phyloP scores from a whole-genome alignment of 2,329 filamentous ascomycete species.

The Biscogniauxia marginata region DNA sequence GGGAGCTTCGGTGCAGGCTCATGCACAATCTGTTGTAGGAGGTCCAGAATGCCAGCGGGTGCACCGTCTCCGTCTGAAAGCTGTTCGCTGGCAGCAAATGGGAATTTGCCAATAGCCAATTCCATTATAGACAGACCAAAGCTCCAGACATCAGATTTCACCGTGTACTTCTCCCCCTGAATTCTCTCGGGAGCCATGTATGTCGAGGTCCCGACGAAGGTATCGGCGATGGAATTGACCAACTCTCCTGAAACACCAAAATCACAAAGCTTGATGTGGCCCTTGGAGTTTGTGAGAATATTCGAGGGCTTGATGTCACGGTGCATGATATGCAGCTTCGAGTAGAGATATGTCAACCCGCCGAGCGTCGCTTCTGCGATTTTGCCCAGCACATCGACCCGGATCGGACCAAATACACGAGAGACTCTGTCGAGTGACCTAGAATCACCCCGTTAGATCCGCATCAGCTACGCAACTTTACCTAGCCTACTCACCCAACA shows the following conservation, averaged over 20 bases:
- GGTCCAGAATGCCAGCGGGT: constrained; percentile 91
- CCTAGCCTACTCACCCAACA: constrained; percentile 71
- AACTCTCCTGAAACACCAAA: constrained; percentile 98
- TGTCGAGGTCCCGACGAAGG: constrained; percentile 96
- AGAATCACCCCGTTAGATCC: constrained; percentile 27
- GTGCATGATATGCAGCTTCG: constrained; percentile 97
- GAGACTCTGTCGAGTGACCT: constrained; percentile 93
- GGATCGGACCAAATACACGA: constrained; percentile 89
- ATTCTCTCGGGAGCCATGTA: constrained; percentile 99
- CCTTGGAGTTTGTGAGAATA: constrained; percentile 90
- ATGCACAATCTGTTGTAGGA: constrained; percentile 95
- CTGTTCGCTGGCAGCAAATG: constrained; percentile 76
- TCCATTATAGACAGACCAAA: constrained; percentile 96
- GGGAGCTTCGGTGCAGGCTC: constrained; percentile 91
- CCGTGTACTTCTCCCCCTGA: constrained; percentile 93
- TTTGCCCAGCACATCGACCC: constrained; percentile 95
- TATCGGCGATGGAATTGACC: constrained; percentile 96
- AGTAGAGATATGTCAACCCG: constrained; percentile 92
- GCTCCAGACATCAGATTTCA: constrained; percentile 99
- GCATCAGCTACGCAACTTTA: not conserved
- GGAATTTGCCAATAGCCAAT: constrained; percentile 94
- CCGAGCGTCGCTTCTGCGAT: constrained; percentile 95
- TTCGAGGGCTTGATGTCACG: constrained; percentile 98
- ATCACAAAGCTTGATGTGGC: constrained; percentile 95
- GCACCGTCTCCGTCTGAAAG: constrained; percentile 73